phyloP scores from a whole-genome alignment of 169 alveolate genomes.

The Plasmodium fragile region DNA sequence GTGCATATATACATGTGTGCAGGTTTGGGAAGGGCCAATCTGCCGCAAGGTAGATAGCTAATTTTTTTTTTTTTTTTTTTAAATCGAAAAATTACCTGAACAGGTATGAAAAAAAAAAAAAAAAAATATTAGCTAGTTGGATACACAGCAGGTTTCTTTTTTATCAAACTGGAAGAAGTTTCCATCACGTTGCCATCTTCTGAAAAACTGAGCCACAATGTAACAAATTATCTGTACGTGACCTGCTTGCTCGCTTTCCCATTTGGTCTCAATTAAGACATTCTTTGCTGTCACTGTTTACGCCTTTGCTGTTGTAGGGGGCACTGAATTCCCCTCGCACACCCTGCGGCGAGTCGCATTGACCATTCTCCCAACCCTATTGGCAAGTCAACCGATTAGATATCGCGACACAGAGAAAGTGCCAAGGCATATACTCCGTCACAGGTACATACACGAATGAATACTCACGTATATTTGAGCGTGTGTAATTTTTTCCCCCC shows the following conservation, averaged over 20 bases:
- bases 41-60: background rate
- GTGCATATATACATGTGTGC: slow-evolving; percentile 1
- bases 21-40: background rate
- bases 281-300: background rate
- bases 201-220: background rate
- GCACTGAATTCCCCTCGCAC: background rate
- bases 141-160: background rate
- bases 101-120: background rate
- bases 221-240: background rate
- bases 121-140: background rate
- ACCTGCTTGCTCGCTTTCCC: background rate
- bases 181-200: background rate
- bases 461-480: background rate
- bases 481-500: background rate
- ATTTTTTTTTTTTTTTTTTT: background rate
- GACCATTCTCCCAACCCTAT: background rate
- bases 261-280: background rate
- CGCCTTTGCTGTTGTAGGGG: background rate
- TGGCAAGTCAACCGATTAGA: background rate
- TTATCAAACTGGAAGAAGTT: background rate
- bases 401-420: background rate
- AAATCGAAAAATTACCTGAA: background rate
- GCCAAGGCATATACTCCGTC: background rate
- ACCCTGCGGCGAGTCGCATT: background rate
- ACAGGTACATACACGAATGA: background rate